phyloP scores from a whole-genome alignment of 2,329 filamentous ascomycete species.

The Purpureocillium takamizusanense region DNA sequence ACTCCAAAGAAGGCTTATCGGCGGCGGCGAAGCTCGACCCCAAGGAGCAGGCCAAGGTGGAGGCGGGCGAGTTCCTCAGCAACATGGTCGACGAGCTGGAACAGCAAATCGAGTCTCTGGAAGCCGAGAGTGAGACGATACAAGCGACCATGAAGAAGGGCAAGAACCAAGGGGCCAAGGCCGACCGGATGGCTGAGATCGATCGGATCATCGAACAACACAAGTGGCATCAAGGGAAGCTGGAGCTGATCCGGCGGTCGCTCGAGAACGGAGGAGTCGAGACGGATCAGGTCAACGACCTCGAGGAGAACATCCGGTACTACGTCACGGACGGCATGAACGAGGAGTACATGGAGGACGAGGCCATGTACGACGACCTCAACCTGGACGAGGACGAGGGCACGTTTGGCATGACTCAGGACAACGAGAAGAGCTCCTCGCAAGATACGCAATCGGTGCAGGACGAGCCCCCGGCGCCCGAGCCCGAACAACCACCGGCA shows the following conservation, averaged over 20 bases:
- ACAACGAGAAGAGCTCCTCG: conserved; percentile 84
- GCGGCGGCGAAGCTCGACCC: conserved; percentile 90
- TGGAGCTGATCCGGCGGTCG: conserved; percentile 82
- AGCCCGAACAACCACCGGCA: conserved; percentile 40
- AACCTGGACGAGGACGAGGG: conserved; percentile 90
- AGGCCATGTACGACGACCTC: conserved; percentile 90
- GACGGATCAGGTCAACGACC: conserved; percentile 72
- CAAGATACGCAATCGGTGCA: conserved; percentile 90
- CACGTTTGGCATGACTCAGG: conserved; percentile 68
- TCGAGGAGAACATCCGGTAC: conserved; percentile 90
- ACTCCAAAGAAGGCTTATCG: conserved; percentile 93
- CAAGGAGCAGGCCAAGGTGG: conserved; percentile 92
- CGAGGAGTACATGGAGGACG: conserved; percentile 87
- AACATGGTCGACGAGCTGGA: conserved; percentile 87
- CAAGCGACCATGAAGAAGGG: conserved; percentile 90
- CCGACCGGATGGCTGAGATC: conserved; percentile 81
- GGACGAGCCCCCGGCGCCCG: conserved; percentile 57
- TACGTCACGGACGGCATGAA: conserved; percentile 88
- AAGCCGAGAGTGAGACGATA: conserved; percentile 81
- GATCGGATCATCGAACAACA: conserved; percentile 79
- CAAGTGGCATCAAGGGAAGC: conserved; percentile 91
- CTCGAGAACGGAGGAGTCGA: conserved; percentile 91
- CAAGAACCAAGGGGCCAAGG: conserved; percentile 76
- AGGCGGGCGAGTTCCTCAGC: conserved; percentile 77
- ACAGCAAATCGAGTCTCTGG: conserved; percentile 83